Evolutionary conservation across 768 basidiomycete species (phyloP).

Genomic region (Suillus bovinus): DNA sequence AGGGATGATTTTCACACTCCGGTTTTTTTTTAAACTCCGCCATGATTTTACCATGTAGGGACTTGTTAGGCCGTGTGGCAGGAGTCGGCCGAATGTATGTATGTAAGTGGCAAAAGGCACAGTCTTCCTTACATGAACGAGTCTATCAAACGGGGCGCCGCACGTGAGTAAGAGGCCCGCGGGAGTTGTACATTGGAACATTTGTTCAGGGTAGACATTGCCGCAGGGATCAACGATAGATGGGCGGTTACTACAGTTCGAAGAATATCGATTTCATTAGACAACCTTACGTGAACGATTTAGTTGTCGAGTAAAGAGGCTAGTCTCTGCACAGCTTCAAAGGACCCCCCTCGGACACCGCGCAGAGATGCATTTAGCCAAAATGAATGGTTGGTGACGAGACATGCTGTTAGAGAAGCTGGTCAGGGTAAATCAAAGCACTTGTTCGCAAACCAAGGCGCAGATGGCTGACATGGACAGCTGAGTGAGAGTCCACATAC

Average conservation of each 20-base stretch:
- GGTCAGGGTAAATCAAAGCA: conserved; percentile 7
- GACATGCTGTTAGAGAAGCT: conserved; percentile 20
- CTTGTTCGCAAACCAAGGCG: not conserved
- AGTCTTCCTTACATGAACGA: conserved; percentile 3
- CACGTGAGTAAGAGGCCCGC: conserved; percentile 5
- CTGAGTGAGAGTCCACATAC: not conserved
- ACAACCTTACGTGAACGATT: conserved; percentile 3
- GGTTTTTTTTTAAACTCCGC: not conserved
- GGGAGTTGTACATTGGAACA: conserved; percentile 1
- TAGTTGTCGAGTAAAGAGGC: conserved; percentile 5
- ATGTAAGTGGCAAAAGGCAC: conserved; percentile 5
- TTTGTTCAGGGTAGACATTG: conserved; percentile 3
- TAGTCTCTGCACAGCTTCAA: conserved; percentile 22
- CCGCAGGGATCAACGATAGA: not conserved
- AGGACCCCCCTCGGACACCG: conserved; percentile 36
- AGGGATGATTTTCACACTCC: not conserved
- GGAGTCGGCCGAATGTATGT: not conserved
- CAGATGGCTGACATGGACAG: not conserved
- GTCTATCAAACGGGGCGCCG: conserved; percentile 7
- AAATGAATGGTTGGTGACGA: conserved; percentile 9
- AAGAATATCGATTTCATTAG: not conserved
- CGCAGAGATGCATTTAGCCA: conserved; percentile 22
- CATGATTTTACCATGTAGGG: not conserved
- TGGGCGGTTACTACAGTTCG: not conserved
- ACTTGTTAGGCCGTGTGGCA: conserved; percentile 2